Percentiles rank a stretch among this genome's conserved stretches.
phyloP scores from a whole-genome alignment of 2,329 filamentous ascomycete genomes.

The Xylariaceae sp. region DNA sequence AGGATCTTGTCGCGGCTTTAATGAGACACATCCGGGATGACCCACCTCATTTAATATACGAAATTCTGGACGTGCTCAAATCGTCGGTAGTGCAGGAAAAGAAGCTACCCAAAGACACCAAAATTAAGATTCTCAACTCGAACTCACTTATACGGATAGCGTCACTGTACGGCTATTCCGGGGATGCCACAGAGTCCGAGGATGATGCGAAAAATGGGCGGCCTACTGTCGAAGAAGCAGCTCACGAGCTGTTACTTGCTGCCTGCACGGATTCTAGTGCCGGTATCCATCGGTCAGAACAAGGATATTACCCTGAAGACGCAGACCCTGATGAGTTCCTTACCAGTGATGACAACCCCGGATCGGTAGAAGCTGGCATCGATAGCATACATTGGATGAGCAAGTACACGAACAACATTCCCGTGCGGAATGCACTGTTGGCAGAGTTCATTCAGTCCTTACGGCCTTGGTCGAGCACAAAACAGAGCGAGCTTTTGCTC shows the following conservation, averaged over 20 bases:
- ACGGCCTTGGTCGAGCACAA: slow-evolving; percentile 74
- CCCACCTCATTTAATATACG: slow-evolving; percentile 66
- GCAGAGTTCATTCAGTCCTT: slow-evolving; percentile 75
- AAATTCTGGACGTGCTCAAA: slow-evolving; percentile 69
- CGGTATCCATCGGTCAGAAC: slow-evolving; percentile 71
- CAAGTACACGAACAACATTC: slow-evolving; percentile 60
- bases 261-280: slow-evolving; percentile 70
- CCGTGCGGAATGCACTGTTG: slow-evolving; percentile 74
- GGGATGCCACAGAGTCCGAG: slow-evolving; percentile 30
- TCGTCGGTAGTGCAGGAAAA: slow-evolving; percentile 70
- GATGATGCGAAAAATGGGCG: slow-evolving; percentile 36
- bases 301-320: slow-evolving; percentile 79
- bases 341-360: slow-evolving; percentile 37
- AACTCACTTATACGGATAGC: slow-evolving; percentile 69
- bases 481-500: slow-evolving; percentile 77
- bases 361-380: slow-evolving; percentile 58
- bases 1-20: slow-evolving; percentile 63
- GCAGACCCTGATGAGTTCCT: slow-evolving; percentile 48
- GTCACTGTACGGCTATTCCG: slow-evolving; percentile 62
- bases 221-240: slow-evolving; percentile 57
- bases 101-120: slow-evolving; percentile 67
- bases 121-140: slow-evolving; percentile 71
- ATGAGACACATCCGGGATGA: slow-evolving; percentile 77
- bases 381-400: slow-evolving; percentile 68
- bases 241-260: slow-evolving; percentile 70